These are phyloP conservation scores for Trichoderma asperelloides DNA, from an alignment of 495 filamentous ascomycete species.

Conservation along the genomic window DNA sequence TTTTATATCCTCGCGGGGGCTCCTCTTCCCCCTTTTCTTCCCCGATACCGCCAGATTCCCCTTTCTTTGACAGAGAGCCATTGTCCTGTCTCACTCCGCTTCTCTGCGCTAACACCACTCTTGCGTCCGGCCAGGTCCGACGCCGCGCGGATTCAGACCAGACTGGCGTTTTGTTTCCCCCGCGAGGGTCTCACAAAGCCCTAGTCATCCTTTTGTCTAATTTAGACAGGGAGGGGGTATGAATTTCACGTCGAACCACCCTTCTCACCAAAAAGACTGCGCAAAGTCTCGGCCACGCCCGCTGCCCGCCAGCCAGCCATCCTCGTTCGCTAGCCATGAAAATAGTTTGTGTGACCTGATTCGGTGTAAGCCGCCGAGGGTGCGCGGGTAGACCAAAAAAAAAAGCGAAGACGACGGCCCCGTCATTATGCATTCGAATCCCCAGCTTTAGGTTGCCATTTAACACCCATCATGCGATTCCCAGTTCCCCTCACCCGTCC, in stretches of 20 bases:
- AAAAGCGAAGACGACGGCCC: neutral
- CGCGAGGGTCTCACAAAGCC: neutral
- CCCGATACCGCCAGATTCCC: neutral
- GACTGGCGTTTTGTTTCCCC: neutral
- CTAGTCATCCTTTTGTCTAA: neutral
- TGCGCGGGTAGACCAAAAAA: neutral
- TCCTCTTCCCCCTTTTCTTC: neutral
- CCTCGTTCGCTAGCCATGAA: neutral
- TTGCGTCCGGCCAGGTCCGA: neutral
- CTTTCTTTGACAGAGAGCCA: neutral
- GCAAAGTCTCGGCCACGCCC: neutral
- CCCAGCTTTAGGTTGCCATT: neutral
- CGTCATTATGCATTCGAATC: neutral
- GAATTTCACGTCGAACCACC: neutral
- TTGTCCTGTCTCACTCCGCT: neutral
- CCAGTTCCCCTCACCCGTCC: neutral
- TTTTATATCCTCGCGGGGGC: neutral
- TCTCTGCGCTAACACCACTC: neutral
- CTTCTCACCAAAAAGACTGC: neutral
- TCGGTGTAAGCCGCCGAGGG: conserved; percentile 4
- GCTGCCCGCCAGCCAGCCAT: neutral
- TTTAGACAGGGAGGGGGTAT: neutral
- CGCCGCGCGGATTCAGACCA: neutral
- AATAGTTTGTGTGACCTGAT: neutral
- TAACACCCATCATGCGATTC: neutral